Evolutionary conservation across 2,329 filamentous ascomycete genomes (phyloP).

Genomic region (Aspergillus hortae): DNA sequence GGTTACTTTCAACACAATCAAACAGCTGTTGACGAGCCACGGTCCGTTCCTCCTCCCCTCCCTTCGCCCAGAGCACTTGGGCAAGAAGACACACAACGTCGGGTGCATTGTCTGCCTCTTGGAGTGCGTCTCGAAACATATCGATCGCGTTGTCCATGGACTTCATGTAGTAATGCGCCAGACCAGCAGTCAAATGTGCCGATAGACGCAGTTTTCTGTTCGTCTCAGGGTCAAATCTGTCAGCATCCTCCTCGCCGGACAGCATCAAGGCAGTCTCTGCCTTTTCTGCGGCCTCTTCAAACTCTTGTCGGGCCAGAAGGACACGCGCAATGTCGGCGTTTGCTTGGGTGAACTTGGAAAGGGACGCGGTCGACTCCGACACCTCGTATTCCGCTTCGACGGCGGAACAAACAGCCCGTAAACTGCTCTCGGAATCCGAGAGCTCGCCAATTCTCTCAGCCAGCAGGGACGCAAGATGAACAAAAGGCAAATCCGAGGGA

Average conservation of each 20-base stretch:
- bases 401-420: slow-evolving; percentile 64
- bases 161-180: slow-evolving; percentile 72
- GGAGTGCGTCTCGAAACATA: slow-evolving; percentile 75
- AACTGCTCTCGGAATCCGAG: slow-evolving; percentile 57
- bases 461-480: slow-evolving; percentile 76
- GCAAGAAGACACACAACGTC: slow-evolving; percentile 85
- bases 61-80: slow-evolving; percentile 90
- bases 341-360: slow-evolving; percentile 74
- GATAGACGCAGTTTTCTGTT: slow-evolving; percentile 73
- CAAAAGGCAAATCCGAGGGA: slow-evolving; percentile 66
- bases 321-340: slow-evolving; percentile 85
- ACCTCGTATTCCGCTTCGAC: slow-evolving; percentile 82
- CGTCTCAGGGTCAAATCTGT: slow-evolving; percentile 59
- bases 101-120: slow-evolving; percentile 71
- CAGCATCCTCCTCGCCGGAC: slow-evolving; percentile 66
- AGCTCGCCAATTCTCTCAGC: slow-evolving; percentile 75
- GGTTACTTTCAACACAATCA: slow-evolving; percentile 68
- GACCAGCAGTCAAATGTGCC: slow-evolving; percentile 77
- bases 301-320: slow-evolving; percentile 66
- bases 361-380: slow-evolving; percentile 69
- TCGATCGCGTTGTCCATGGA: slow-evolving; percentile 66
- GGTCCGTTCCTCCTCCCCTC: slow-evolving; percentile 67
- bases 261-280: slow-evolving; percentile 78
- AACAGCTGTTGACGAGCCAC: slow-evolving; percentile 78
- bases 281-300: slow-evolving; percentile 68